These are phyloP conservation scores for Claviceps arundinis DNA, from an alignment of 2,329 filamentous ascomycete genomes.

Conservation along the genomic window DNA sequence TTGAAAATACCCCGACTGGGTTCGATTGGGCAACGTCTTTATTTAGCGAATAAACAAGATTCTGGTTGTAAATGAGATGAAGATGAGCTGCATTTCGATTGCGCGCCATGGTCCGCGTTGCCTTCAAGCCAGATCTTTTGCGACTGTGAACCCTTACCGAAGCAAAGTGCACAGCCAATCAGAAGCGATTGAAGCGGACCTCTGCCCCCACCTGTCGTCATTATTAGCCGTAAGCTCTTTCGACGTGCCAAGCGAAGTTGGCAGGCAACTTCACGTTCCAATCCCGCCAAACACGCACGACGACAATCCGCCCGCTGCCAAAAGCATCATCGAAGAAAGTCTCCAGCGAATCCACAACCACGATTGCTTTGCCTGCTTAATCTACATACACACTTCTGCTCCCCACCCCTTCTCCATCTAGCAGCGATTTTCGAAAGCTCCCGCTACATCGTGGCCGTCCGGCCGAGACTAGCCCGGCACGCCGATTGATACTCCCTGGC, in stretches of 20 bases:
- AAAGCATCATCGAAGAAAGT: background rate
- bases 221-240: background rate
- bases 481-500: background rate
- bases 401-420: background rate
- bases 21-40: too few relatives aligned
- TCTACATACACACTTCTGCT: background rate
- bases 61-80: too few relatives aligned
- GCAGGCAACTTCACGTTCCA: background rate
- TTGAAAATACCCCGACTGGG: too few relatives aligned
- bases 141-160: background rate
- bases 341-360: background rate
- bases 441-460: slow-evolving; percentile 2
- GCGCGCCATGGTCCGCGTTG: too few relatives aligned
- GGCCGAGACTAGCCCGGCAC: slow-evolving; percentile 1
- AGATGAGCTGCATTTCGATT: too few relatives aligned
- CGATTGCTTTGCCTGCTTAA: background rate
- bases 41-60: too few relatives aligned
- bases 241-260: too few relatives aligned
- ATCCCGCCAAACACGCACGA: background rate
- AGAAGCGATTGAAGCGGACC: background rate
- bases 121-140: too few relatives aligned
- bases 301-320: background rate
- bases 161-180: background rate
- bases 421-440: background rate
- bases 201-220: background rate